These are phyloP conservation scores for Coffea canephora DNA, from an alignment of 257 asterid species.

Conservation along the genomic window DNA sequence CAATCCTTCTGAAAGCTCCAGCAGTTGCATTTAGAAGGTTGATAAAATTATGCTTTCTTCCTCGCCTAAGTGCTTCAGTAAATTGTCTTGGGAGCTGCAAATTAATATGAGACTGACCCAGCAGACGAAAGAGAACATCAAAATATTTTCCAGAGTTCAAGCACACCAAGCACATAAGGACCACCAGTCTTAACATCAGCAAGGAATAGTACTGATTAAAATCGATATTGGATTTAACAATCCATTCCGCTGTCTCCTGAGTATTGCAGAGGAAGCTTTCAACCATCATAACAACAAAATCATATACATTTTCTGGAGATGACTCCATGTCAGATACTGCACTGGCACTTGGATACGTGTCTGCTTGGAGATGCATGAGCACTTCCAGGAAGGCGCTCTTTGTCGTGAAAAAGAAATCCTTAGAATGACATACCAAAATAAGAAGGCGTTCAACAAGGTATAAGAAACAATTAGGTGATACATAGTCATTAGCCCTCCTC, in stretches of 20 bases:
- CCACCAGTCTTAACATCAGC: constrained; percentile 43
- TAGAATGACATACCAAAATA: constrained; percentile 36
- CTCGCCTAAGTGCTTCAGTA: constrained; percentile 24
- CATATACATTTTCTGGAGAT: not conserved
- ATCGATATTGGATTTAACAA: constrained; percentile 7
- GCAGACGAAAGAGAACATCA: constrained; percentile 7
- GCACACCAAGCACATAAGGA: constrained; percentile 42
- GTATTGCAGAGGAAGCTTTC: constrained; percentile 16
- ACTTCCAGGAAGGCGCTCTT: constrained; percentile 50
- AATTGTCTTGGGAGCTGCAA: constrained; percentile 36
- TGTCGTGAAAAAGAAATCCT: constrained; percentile 34
- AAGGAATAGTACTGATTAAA: constrained; percentile 26
- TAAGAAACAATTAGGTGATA: constrained; percentile 58
- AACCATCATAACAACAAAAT: constrained; percentile 19
- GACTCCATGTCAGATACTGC: not conserved
- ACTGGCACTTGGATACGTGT: constrained; percentile 15
- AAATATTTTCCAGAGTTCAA: constrained; percentile 33
- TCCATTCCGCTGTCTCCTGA: constrained; percentile 33
- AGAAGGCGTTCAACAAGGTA: constrained; percentile 56
- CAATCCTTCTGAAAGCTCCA: constrained; percentile 39
- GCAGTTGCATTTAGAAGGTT: constrained; percentile 21
- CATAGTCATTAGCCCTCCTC: constrained; percentile 28
- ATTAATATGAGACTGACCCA: constrained; percentile 13
- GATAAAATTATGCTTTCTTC: not conserved
- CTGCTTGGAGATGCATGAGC: constrained; percentile 27